Evolutionary conservation across 148 eudicot species (phyloP), one percentile per base, ranked within the genome.

Genomic region (Gaultheria prostrata): DNA sequence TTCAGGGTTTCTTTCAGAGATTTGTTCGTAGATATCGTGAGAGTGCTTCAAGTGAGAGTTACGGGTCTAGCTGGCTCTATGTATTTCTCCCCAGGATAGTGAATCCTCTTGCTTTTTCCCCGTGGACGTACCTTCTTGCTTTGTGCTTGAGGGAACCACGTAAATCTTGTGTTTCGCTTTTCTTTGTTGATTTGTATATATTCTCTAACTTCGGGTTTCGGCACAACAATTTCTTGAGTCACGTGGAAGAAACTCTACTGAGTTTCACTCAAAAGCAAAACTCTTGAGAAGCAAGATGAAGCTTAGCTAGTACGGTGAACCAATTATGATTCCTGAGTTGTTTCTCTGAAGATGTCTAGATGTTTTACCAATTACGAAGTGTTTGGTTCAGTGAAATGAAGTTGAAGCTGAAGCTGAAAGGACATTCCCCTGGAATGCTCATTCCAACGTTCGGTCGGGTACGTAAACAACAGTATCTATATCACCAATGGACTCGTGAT

Each of bases 221-320:
- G n/a, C n/a, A n/a, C n/a, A n/a, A n/a, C n/a, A n/a, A n/a, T n/a
- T 45, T 45, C 53, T 75, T 75, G 48, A 72, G 24, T 39, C 77
- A 73, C 77, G 3, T 21, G 28, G 48, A 20, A 73, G 50, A 21
- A 73, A 35, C 48, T 21, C 46, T 11, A 18, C 7, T 5, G 43
- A 39, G 1, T 43, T 73, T 39, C 48, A 43, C 39, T 43, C 50
- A 39, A 45, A 73, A 73, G 50, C 77, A 73, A 73, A 73, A 73
- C 77, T 43, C 50, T 17, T 43, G 50, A 73, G 71, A 65, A 65
- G 71, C 15, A 1, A 4, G 13, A 65, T 65, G 33, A 65, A 26
- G 71, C 71, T 65, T 26, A 65, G 32, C 71, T 11, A 24, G 70
- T 65, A 59, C 3, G 28, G 33, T 65, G 56, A 56, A 35, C 69